Evolutionary conservation across 352 stramenopile species (phyloP).

Genomic region (Globisporangium ultimum): DNA sequence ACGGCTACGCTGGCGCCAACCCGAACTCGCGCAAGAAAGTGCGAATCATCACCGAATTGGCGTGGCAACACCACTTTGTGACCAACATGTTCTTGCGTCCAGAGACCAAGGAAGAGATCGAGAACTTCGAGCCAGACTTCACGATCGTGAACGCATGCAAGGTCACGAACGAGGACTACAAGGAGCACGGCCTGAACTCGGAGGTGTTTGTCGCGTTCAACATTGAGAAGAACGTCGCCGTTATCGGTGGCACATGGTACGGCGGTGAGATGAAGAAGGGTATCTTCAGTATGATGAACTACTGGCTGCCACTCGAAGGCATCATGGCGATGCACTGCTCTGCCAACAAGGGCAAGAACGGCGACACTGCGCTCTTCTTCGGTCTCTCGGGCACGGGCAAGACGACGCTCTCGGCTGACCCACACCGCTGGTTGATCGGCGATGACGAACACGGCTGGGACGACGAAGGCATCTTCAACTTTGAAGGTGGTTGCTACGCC

Average conservation of each 20-base stretch:
- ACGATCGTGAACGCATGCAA: slow-evolving; percentile 98
- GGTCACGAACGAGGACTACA: slow-evolving; percentile 92
- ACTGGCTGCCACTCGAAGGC: slow-evolving; percentile 93
- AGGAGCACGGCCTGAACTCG: slow-evolving; percentile 93
- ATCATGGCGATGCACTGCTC: slow-evolving; percentile 99
- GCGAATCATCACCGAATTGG: slow-evolving; percentile 97
- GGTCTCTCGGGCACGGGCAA: slow-evolving; percentile 91
- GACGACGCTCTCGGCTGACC: slow-evolving; percentile 91
- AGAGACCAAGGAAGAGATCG: slow-evolving; percentile 80
- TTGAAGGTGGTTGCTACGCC: slow-evolving; percentile 98
- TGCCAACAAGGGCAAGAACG: slow-evolving; percentile 96
- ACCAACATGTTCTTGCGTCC: slow-evolving; percentile 96
- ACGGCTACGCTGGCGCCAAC: slow-evolving; percentile 94
- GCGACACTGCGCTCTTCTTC: slow-evolving; percentile 98
- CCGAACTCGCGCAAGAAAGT: slow-evolving; percentile 92
- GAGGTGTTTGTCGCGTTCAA: slow-evolving; percentile 98
- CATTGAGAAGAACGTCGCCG: slow-evolving; percentile 93
- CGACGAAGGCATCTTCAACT: slow-evolving; percentile 98
- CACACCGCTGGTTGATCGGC: slow-evolving; percentile 76
- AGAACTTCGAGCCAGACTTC: slow-evolving; percentile 95
- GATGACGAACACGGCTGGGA: slow-evolving; percentile 97
- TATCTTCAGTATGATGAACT: slow-evolving; percentile 99
- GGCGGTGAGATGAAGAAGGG: slow-evolving; percentile 99
- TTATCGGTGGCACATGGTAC: slow-evolving; percentile 97
- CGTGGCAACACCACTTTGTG: slow-evolving; percentile 98